Base-by-base conservation (phyloP, 768 basidiomycete species). In the Artomyces pyxidatus region DNA sequence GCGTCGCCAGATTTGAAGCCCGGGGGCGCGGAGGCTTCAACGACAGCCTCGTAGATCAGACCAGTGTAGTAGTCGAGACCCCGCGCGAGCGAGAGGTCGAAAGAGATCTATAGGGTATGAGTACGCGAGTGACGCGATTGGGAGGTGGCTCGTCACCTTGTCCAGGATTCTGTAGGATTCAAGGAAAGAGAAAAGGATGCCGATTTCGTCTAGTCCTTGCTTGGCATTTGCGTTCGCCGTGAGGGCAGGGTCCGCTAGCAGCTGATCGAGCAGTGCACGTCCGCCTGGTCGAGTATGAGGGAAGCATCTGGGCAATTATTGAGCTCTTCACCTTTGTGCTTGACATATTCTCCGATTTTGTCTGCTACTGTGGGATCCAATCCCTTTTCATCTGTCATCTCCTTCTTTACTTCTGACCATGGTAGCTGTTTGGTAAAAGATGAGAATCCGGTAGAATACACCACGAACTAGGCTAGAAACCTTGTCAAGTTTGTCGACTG, bases 41-140 rank as follows among this genome's bases (percentile, higher is more conserved):
- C 88, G 53, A 88, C 79, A 37, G 91, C 96, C 68, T 99, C 95
- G 68, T 95, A 98, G 63, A 98, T 98, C 59, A 99, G 84, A 16
- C 96, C 96, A 2, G 95, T 99, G 68, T 99, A 98, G 68, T 99
- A 98, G 65, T 98, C 96, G 19, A 98, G 77, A 32, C 95, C 95
- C 27, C 95, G 85, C n/a, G 95, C 95, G 12, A 99, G 80, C 2
- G 93, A 96, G 55, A 98, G 77, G 66, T 99, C 95, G 62, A 99
- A 97, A 3, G 90, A 94, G 59, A 99, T 78, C 88, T 93, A 55
- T 27, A 28, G 27, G 21, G 12, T 6, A 30, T 47, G 0, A 22
- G 27, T 54, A n/a, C 49, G 27, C 23, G 28, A 2, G 32, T 27
- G 17, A 26, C 14, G 3, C 2, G 19, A 19, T 47, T 3, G 25